These are phyloP conservation scores for Diplogelasinospora grovesii DNA, from an alignment of 495 filamentous ascomycete species.

Conservation along the genomic window DNA sequence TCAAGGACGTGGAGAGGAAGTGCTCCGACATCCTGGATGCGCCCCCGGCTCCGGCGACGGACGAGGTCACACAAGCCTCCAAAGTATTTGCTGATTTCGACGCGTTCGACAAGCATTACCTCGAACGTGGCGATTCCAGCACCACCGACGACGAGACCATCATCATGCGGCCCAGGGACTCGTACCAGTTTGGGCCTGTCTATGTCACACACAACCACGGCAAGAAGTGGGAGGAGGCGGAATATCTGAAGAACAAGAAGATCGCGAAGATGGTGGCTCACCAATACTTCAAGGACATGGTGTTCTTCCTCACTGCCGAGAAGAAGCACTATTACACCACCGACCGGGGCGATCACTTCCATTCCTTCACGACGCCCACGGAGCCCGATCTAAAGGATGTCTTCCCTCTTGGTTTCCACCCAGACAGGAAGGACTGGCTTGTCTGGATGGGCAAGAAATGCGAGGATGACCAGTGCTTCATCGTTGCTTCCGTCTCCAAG, in stretches of 20 bases:
- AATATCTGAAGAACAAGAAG: slow-evolving; percentile 54
- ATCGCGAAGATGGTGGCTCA: slow-evolving; percentile 67
- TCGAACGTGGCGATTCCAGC: slow-evolving; percentile 68
- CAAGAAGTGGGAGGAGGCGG: slow-evolving; percentile 59
- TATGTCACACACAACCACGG: slow-evolving; percentile 77
- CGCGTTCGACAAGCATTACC: slow-evolving; percentile 63
- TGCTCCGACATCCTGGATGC: slow-evolving; percentile 40
- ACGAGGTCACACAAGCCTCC: slow-evolving; percentile 51
- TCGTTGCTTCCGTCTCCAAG: slow-evolving; percentile 59
- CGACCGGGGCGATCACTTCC: slow-evolving; percentile 63
- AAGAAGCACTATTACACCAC: slow-evolving; percentile 69
- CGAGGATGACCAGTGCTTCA: slow-evolving; percentile 55
- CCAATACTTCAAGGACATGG: slow-evolving; percentile 67
- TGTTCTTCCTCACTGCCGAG: slow-evolving; percentile 71
- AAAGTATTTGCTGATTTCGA: slow-evolving; percentile 52
- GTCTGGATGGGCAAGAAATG: slow-evolving; percentile 76
- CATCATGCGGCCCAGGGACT: slow-evolving; percentile 55
- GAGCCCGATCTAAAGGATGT: slow-evolving; percentile 16
- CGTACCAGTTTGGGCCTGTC: slow-evolving; percentile 38
- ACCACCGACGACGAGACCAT: slow-evolving; percentile 70
- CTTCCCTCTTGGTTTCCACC: slow-evolving; percentile 65
- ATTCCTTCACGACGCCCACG: slow-evolving; percentile 55
- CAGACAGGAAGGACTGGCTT: slow-evolving; percentile 71
- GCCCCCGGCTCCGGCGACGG: slow-evolving; percentile 42
- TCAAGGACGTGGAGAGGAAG: slow-evolving; percentile 51